These are phyloP conservation scores for Starmerella geochares DNA, from an alignment of 805 yeast genomes.

Conservation along the genomic window DNA sequence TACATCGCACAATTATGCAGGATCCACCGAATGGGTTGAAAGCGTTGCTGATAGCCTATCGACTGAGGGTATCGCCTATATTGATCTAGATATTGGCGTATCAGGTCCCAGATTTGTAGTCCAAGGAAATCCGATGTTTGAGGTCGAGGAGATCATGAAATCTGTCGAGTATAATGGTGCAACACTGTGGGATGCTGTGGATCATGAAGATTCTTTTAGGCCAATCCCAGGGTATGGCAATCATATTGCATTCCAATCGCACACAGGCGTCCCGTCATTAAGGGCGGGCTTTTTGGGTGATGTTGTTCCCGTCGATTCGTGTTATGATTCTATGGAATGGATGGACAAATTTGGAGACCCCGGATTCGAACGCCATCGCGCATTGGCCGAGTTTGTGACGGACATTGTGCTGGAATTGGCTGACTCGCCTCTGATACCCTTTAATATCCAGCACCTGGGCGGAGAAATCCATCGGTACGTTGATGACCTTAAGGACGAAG, in stretches of 20 bases:
- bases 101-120: slow-evolving; percentile 42
- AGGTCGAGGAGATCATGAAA: slow-evolving; percentile 40
- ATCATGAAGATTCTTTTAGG: not conserved
- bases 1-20: slow-evolving; percentile 67
- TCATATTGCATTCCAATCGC: slow-evolving; percentile 55
- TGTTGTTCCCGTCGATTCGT: slow-evolving; percentile 43
- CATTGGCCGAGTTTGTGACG: slow-evolving; percentile 48
- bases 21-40: slow-evolving; percentile 70
- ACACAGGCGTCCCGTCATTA: slow-evolving; percentile 59
- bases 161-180: slow-evolving; percentile 31
- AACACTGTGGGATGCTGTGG: slow-evolving; percentile 12
- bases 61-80: slow-evolving; percentile 55
- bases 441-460: slow-evolving; percentile 43
- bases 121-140: slow-evolving; percentile 50
- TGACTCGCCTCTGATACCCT: slow-evolving; percentile 71
- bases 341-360: slow-evolving; percentile 47
- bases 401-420: slow-evolving; percentile 47
- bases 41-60: slow-evolving; percentile 42
- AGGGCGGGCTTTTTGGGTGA: slow-evolving; percentile 44
- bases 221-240: slow-evolving; percentile 38
- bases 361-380: slow-evolving; percentile 44
- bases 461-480: slow-evolving; percentile 37
- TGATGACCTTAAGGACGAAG: slow-evolving; percentile 40
- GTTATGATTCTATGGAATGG: slow-evolving; percentile 54
- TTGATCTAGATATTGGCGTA: slow-evolving; percentile 61